Conservation (phyloP, 768 basidiomycete genomes). For the Mycena metata region DNA sequence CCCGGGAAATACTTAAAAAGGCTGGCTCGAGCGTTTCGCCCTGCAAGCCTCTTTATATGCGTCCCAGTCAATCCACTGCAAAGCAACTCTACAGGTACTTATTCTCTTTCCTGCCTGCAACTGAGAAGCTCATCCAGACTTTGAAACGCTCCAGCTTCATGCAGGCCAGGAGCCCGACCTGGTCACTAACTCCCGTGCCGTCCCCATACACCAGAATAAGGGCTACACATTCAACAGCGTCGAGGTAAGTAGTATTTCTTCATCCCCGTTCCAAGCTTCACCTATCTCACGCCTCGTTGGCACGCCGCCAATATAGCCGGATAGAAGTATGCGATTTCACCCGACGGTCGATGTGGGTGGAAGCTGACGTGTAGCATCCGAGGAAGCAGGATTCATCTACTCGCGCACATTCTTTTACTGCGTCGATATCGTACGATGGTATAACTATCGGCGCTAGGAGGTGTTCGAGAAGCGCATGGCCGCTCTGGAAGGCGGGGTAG, state of each 20-base stretch:
- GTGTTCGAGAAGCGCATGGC: slow-evolving; percentile 86
- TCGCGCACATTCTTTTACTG: slow-evolving; percentile 7
- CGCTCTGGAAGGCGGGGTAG: slow-evolving; percentile 81
- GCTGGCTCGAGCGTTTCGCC: no score
- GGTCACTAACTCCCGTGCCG: slow-evolving; percentile 69
- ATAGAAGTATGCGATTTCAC: neutral
- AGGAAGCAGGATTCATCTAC: slow-evolving; percentile 20
- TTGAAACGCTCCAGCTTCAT: slow-evolving; percentile 74
- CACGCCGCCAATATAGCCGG: neutral
- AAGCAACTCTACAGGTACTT: neutral
- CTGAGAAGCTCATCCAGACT: slow-evolving; percentile 54
- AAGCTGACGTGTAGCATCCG: neutral
- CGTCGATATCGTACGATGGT: neutral
- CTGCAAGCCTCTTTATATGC: no score
- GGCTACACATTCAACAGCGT: slow-evolving; percentile 69
- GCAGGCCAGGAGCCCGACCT: slow-evolving; percentile 68
- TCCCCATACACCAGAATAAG: slow-evolving; percentile 70
- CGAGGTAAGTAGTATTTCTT: slow-evolving; percentile 47
- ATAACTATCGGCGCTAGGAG: slow-evolving; percentile 56
- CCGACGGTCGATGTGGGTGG: neutral
- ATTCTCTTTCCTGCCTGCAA: neutral
- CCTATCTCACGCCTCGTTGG: neutral
- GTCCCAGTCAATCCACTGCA: no score
- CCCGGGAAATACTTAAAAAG: no score
- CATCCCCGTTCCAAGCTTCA: no score